Evolutionary conservation across 345 rosid species (phyloP).

Genomic region (Gossypium sturtianum): DNA sequence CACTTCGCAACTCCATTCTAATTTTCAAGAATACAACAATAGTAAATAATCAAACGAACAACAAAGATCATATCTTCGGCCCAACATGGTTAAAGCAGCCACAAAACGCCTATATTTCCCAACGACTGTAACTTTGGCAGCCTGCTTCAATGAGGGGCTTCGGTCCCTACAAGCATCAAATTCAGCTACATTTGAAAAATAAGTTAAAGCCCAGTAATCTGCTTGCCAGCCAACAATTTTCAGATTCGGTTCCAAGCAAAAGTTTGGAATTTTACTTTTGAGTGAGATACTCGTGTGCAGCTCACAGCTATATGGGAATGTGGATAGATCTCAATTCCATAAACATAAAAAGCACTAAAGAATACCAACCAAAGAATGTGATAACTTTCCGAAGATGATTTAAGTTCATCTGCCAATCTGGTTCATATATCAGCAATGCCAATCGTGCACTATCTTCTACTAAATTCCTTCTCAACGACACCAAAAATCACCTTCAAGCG

Average conservation of each 20-base stretch:
- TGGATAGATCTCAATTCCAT: not conserved
- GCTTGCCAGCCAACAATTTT: not conserved
- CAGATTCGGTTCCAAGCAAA: not conserved
- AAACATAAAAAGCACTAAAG: not conserved
- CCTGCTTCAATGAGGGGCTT: not conserved
- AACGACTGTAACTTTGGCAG: not conserved
- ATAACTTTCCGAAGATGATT: not conserved
- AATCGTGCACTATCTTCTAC: conserved; percentile 29
- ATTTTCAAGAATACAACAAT: not conserved
- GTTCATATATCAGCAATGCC: not conserved
- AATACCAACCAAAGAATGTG: not conserved
- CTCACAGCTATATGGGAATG: not conserved
- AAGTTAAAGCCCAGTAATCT: not conserved
- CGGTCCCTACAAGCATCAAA: not conserved
- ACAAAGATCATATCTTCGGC: not conserved
- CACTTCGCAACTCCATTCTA: not conserved
- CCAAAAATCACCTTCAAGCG: conserved; percentile 61
- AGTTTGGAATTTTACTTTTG: not conserved
- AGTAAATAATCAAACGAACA: not conserved
- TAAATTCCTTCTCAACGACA: conserved; percentile 66
- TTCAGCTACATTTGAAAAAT: not conserved
- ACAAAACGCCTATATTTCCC: not conserved
- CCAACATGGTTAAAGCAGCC: not conserved
- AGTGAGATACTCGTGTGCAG: not conserved
- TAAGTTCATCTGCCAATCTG: not conserved